phyloP scores from a whole-genome alignment of 2,329 filamentous ascomycete genomes.

The Aulographum hederae region DNA sequence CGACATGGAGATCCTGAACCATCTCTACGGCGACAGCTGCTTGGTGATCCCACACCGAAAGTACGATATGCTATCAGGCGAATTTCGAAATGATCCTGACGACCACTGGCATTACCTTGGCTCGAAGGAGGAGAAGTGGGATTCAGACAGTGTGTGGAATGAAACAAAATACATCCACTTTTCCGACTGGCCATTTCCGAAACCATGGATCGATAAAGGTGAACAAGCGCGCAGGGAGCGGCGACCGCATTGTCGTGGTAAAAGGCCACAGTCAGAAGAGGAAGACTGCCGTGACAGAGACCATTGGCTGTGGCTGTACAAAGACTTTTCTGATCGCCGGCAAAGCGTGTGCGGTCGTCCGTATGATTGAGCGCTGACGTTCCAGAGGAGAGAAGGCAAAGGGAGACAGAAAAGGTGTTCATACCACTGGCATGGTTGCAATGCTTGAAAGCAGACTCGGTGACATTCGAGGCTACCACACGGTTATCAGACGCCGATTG shows the following conservation, averaged over 20 bases:
- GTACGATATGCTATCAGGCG: conserved; percentile 42
- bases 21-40: conserved; percentile 38
- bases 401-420: no score
- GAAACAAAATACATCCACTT: conserved; percentile 54
- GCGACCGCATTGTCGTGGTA: neutral
- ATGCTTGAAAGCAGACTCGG: no score
- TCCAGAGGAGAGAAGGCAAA: no score
- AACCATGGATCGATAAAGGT: conserved; percentile 34
- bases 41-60: conserved; percentile 45
- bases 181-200: conserved; percentile 53
- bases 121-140: conserved; percentile 36
- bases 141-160: conserved; percentile 33
- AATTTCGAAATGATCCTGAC: conserved; percentile 32
- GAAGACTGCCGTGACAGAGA: neutral
- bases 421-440: no score
- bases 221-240: neutral
- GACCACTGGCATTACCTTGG: conserved; percentile 35
- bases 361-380: neutral
- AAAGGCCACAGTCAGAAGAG: no score
- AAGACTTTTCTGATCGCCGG: neutral
- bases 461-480: no score
- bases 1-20: conserved; percentile 52
- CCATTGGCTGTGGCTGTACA: neutral
- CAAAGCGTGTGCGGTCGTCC: neutral
- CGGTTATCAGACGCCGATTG: no score